Evolutionary conservation across 2,329 filamentous ascomycete genomes (phyloP).

Genomic region (Colletotrichum kahawae): DNA sequence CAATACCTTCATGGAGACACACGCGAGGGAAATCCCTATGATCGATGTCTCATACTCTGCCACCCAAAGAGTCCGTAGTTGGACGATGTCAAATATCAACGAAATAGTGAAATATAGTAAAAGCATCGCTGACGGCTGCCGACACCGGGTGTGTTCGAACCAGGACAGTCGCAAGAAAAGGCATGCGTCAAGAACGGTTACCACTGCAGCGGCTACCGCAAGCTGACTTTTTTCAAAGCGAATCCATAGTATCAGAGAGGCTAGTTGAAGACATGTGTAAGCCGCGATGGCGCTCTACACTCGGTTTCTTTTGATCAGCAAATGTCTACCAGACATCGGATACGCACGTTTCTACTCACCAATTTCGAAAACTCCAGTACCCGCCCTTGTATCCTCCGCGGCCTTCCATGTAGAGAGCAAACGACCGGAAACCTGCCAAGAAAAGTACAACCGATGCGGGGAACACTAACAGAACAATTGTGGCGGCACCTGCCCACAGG

Average conservation of each 20-base stretch:
- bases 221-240: background rate
- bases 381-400: background rate
- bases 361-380: no score
- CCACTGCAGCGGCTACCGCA: background rate
- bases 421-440: background rate
- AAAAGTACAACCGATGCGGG: background rate
- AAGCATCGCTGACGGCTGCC: conserved; percentile 1
- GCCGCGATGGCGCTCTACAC: background rate
- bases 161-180: background rate
- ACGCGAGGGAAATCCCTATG: conserved; percentile 20
- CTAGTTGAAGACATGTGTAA: background rate
- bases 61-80: background rate
- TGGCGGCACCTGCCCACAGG: no score
- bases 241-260: background rate
- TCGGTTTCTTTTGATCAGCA: background rate
- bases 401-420: background rate
- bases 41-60: background rate
- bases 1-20: conserved; percentile 21
- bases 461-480: background rate
- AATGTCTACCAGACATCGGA: no score
- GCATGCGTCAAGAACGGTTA: background rate
- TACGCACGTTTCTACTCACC: no score
- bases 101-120: background rate
- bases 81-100: background rate
- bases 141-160: background rate